These are phyloP conservation scores for Aspergillus taichungensis DNA, from an alignment of 495 filamentous ascomycete species.

Conservation along the genomic window DNA sequence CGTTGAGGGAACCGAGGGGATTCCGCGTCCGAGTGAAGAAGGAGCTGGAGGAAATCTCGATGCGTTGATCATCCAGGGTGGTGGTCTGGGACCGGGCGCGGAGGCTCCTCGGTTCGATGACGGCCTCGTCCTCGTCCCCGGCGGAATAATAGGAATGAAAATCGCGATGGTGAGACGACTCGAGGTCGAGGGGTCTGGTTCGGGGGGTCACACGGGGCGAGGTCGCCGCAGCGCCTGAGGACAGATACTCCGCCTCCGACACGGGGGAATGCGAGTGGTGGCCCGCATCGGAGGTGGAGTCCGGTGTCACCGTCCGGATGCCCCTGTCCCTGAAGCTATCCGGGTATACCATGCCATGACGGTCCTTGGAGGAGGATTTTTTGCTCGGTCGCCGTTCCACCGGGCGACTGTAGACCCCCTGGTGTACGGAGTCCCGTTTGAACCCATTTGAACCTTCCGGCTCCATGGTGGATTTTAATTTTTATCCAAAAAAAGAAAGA, in stretches of 20 bases:
- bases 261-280: constrained; percentile 34
- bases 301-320: constrained; percentile 42
- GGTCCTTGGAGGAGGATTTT: constrained; percentile 44
- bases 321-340: constrained; percentile 41
- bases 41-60: constrained; percentile 30
- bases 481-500: no score
- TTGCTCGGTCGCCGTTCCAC: constrained; percentile 45
- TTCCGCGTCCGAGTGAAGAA: constrained; percentile 27
- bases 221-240: constrained; percentile 23
- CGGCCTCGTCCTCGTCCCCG: constrained; percentile 27
- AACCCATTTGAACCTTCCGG: constrained; percentile 34
- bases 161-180: constrained; percentile 18
- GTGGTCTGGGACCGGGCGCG: constrained; percentile 43
- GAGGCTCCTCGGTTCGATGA: constrained; percentile 24
- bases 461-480: constrained; percentile 22
- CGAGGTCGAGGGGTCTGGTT: constrained; percentile 24
- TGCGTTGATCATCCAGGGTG: constrained; percentile 39
- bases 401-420: constrained; percentile 33
- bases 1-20: constrained; percentile 39
- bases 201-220: constrained; percentile 35
- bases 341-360: constrained; percentile 45
- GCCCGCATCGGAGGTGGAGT: constrained; percentile 24
- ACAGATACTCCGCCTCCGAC: constrained; percentile 31
- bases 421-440: constrained; percentile 37
- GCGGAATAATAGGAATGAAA: constrained; percentile 20